A percentile compares a stretch with the other conserved stretches of the same genome.
These are phyloP conservation scores for Metroxylon sagu DNA, from an alignment of 176 grass and related monocot genomes.

Conservation along the genomic window DNA sequence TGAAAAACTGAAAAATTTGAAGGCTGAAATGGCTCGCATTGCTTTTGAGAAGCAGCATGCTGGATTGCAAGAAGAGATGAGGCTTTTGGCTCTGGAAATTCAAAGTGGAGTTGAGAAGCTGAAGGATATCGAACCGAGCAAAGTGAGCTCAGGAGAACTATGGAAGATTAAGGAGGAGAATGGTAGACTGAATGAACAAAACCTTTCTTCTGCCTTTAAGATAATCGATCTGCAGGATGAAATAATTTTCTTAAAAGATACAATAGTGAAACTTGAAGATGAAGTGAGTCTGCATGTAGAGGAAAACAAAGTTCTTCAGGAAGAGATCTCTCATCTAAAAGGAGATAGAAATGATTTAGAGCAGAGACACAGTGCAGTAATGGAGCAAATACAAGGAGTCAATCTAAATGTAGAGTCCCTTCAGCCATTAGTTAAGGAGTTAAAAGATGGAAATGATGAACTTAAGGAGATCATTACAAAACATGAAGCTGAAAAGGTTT, in stretches of 20 bases:
- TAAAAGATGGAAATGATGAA: conserved; percentile 71
- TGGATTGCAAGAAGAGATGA: conserved; percentile 62
- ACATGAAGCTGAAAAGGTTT: conserved; percentile 43
- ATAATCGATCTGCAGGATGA: conserved; percentile 88
- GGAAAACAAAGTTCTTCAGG: conserved; percentile 60
- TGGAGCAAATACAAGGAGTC: conserved; percentile 66
- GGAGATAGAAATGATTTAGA: conserved; percentile 54
- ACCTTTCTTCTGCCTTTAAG: conserved; percentile 40
- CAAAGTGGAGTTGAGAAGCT: conserved; percentile 41
- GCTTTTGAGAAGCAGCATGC: conserved; percentile 60
- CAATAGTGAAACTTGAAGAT: conserved; percentile 50
- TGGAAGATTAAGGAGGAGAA: conserved; percentile 53
- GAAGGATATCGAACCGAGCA: conserved; percentile 11
- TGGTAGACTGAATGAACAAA: conserved; percentile 53
- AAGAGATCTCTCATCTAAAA: conserved; percentile 62
- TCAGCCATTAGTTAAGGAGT: conserved; percentile 57
- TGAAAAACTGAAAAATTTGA: conserved; percentile 66
- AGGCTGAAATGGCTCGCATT: conserved; percentile 55
- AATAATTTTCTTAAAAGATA: conserved; percentile 69
- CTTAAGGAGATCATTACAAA: conserved; percentile 72
- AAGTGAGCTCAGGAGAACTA: conserved; percentile 32
- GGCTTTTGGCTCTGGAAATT: conserved; percentile 25
- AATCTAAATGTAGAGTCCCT: conserved; percentile 71
- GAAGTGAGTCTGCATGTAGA: conserved; percentile 45
- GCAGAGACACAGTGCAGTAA: conserved; percentile 48